Evolutionary conservation across 2,329 filamentous ascomycete species (phyloP), one percentile per base, ranked within the genome.

Genomic region (Colletotrichum karsti): DNA sequence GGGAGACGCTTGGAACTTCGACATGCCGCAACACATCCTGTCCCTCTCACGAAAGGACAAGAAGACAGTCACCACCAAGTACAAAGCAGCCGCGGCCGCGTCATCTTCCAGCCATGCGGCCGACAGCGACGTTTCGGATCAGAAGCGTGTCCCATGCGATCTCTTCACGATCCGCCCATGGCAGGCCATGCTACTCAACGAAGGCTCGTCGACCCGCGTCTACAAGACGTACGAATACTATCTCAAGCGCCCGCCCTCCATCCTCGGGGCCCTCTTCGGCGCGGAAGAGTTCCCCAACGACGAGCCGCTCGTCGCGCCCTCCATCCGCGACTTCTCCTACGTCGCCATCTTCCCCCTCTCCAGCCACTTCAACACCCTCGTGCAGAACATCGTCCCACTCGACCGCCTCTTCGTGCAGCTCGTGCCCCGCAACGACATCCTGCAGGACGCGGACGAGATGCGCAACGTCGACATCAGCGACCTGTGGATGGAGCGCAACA

Each of bases 141-240:
- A 39, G 0, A 50, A 55, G 24, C 50, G 50, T 20, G 70, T 74
- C 1, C 74, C 77, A 2, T 80, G 77, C 70, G 76, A 75, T 10
- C 78, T 93, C 1, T 85, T 93, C 48, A 83, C 84, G 26, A 80
- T 87, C n/a, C 84, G 87, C 1, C 86, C 86, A 2, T 95, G 93
- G 92, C 84, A 83, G 0, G 84, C 87, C 18, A 73, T 94, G 0
- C 81, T 87, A 2, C 87, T 94, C 70, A 95, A 95, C 75, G 92
- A 95, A 79, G 91, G 92, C 8, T 93, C 91, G 0, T 93, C 89
- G 5, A 85, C 92, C n/a, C 85, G 85, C 64, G 91, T 89, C 6
- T 95, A 93, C 78, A 86, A 86, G 51, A 90, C 88, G 4, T 92
- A 93, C 75, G 90, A 93, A 73, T 93, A 91, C 78, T 93, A 91